Base-by-base conservation (phyloP, 306 rosid species). In the Castanospermum australe region DNA sequence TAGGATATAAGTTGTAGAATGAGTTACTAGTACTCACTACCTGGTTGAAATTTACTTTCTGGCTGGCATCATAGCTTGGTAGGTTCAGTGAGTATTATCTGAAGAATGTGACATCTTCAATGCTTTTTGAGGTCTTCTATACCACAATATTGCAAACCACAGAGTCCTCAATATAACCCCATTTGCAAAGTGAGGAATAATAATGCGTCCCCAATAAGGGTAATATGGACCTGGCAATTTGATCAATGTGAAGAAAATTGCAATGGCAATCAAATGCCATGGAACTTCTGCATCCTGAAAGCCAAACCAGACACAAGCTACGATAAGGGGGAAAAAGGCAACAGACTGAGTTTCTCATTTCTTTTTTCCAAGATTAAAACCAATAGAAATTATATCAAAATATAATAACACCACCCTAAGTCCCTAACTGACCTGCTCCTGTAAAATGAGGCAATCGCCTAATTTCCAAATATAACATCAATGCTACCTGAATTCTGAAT, bases 201-300 rank as follows among this genome's bases (percentile, higher is more conserved):
- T 20, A 80, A 95, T 81, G 59, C 96, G 92, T 35, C 98, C 98
- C 97, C 94, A 91, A 32, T 80, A 95, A 30, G 99, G 98, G 51
- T 88, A 93, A 84, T 82, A 89, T n/a, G 99, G 98, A 35, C 98
- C 98, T 0, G 95, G 96, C 76, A 91, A 74, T 83, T 95, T 95
- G 83, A 95, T 65, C 81, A 95, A 51, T 9, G 97, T 86, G 96
- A 89, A 95, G 82, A 93, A 84, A 67, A 86, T 73, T 9, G 97
- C 93, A 73, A 86, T 73, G 38, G 81, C 88, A 73, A 95, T 87
- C 84, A 96, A 87, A 91, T 96, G 96, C 96, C 99, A 93, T 2
- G 98, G 97, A 78, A 93, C 90, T 90, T 91, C 86, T 45, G 95
- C 92, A 79, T 85, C 94, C 98, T 95, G 96, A 84, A 77, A 86